phyloP scores from a whole-genome alignment of 148 eudicot genomes.

The Spergularia marina region DNA sequence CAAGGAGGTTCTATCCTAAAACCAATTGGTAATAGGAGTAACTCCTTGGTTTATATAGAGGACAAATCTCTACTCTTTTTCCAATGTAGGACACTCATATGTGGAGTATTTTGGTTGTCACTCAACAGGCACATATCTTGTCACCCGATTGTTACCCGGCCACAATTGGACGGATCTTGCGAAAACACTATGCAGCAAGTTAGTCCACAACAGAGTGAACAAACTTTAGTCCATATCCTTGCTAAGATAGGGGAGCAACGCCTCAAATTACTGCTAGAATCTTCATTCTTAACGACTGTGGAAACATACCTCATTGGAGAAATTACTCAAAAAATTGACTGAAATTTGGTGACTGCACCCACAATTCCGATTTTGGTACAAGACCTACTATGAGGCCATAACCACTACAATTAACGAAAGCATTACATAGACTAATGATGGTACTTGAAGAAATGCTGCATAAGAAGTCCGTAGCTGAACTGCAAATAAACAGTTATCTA shows the following conservation, averaged over 20 bases:
- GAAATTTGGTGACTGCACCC: conserved; percentile 14
- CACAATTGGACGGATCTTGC: too few species aligned
- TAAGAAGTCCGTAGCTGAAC: conserved; percentile 52
- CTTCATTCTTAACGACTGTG: neutral
- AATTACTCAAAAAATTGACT: neutral
- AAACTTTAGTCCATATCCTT: neutral
- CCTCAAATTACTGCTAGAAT: neutral
- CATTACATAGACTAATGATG: conserved; percentile 26
- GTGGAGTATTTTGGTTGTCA: too few species aligned
- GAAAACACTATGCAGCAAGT: too few species aligned
- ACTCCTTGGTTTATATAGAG: too few species aligned
- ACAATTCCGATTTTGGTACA: neutral
- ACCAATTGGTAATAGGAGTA: too few species aligned
- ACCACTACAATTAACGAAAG: conserved; percentile 28
- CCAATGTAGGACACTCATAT: too few species aligned
- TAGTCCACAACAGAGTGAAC: too few species aligned
- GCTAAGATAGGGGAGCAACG: neutral
- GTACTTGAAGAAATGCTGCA: conserved; percentile 26
- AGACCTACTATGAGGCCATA: conserved; percentile 25
- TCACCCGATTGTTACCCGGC: too few species aligned
- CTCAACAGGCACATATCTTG: too few species aligned
- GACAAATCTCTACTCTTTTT: too few species aligned
- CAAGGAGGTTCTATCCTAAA: too few species aligned
- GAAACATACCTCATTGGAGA: neutral
- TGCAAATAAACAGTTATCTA: conserved; percentile 60